phyloP scores from a whole-genome alignment of 495 filamentous ascomycete genomes.

The Aspergillus saccharolyticus region DNA sequence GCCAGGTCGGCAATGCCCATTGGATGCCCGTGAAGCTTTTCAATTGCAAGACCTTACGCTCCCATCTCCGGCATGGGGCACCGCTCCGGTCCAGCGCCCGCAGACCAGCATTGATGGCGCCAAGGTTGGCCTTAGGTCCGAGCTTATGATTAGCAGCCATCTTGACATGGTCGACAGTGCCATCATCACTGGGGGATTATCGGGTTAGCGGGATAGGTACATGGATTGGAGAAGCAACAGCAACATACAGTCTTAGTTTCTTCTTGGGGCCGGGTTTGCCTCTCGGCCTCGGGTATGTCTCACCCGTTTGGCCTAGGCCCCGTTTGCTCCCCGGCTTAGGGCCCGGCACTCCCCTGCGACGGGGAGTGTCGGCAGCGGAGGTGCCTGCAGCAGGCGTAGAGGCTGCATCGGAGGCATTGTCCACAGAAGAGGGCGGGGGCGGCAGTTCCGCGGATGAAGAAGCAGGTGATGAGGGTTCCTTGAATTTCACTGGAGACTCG shows the following conservation, averaged over 20 bases:
- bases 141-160: slow-evolving; percentile 62
- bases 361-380: slow-evolving; percentile 48
- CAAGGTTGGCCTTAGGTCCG: slow-evolving; percentile 94
- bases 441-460: slow-evolving; percentile 47
- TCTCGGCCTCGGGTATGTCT: slow-evolving; percentile 58
- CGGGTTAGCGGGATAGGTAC: slow-evolving; percentile 16
- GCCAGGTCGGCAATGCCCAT: slow-evolving; percentile 85
- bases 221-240: background rate
- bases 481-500: slow-evolving; percentile 38
- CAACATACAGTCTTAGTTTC: slow-evolving; percentile 82
- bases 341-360: slow-evolving; percentile 52
- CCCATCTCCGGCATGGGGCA: slow-evolving; percentile 88
- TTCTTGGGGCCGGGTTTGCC: slow-evolving; percentile 95
- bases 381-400: slow-evolving; percentile 49
- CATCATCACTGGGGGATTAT: slow-evolving; percentile 50
- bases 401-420: slow-evolving; percentile 50
- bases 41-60: slow-evolving; percentile 70
- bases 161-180: slow-evolving; percentile 49
- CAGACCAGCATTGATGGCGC: slow-evolving; percentile 94
- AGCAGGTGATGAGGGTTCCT: slow-evolving; percentile 43
- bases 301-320: slow-evolving; percentile 52
- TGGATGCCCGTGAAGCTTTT: slow-evolving; percentile 89
- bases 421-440: slow-evolving; percentile 48
- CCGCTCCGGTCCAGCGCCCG: slow-evolving; percentile 88
- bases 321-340: slow-evolving; percentile 57